Evolutionary conservation across 305 asterid genomes (phyloP).

Genomic region (Fraxinus paxiana): DNA sequence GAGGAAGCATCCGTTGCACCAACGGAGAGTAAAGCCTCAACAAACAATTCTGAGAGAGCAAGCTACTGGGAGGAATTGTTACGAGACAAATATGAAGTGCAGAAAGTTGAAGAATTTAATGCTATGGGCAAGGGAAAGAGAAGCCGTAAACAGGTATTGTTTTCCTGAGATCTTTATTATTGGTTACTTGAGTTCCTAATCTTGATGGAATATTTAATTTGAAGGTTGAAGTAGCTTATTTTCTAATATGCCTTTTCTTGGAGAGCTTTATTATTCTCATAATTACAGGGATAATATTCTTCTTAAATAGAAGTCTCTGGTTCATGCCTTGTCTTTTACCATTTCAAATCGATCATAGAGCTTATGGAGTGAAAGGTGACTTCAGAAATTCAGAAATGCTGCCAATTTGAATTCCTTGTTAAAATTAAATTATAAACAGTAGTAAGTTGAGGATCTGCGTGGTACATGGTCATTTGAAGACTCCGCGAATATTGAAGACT

Average conservation of each 20-base stretch:
- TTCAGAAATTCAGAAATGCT: not conserved
- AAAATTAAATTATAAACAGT: not conserved
- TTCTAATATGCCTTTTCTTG: not conserved
- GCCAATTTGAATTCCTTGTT: not conserved
- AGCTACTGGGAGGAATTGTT: slow-evolving; percentile 85
- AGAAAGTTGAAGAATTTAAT: slow-evolving; percentile 76
- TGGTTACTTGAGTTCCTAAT: slow-evolving; percentile 15
- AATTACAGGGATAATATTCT: not conserved
- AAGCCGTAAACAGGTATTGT: slow-evolving; percentile 79
- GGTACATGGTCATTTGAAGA: not conserved
- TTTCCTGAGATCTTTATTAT: slow-evolving; percentile 6
- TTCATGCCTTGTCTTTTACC: not conserved
- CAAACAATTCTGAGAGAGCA: slow-evolving; percentile 64
- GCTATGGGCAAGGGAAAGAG: slow-evolving; percentile 97
- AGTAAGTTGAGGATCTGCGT: not conserved
- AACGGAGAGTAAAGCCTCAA: slow-evolving; percentile 53
- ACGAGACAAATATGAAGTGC: slow-evolving; percentile 77
- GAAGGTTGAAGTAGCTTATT: not conserved
- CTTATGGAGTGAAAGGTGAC: not conserved
- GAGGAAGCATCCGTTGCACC: slow-evolving; percentile 58
- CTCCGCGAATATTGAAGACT: not conserved
- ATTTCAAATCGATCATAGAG: not conserved
- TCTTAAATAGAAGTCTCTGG: not conserved
- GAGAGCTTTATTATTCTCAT: not conserved
- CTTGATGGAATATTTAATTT: not conserved